Conservation (phyloP, 495 filamentous ascomycete genomes). For the Aspergillus carlsbadensis region DNA sequence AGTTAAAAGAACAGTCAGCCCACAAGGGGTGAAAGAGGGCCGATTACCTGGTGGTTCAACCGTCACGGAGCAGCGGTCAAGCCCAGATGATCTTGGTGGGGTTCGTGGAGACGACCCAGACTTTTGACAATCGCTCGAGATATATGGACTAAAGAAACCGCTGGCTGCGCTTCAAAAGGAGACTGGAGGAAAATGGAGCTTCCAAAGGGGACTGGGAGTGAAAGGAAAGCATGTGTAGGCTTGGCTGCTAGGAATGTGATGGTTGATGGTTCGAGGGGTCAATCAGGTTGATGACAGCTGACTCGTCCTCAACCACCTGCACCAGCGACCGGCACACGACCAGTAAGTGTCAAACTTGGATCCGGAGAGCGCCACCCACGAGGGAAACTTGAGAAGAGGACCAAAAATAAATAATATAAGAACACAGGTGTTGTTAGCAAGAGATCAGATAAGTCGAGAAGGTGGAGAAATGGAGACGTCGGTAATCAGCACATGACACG, state of each 20-base stretch:
- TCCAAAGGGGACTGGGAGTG: neutral
- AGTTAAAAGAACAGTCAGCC: slow-evolving; percentile 3
- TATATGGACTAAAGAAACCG: neutral
- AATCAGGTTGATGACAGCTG: slow-evolving; percentile 15
- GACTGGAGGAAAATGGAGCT: neutral
- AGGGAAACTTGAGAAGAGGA: neutral
- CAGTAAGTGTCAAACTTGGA: neutral
- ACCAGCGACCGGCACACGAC: slow-evolving; percentile 11
- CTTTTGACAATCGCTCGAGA: slow-evolving; percentile 1
- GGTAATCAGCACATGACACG: neutral
- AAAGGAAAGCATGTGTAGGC: slow-evolving; percentile 1
- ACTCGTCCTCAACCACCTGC: slow-evolving; percentile 13
- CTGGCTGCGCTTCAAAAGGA: neutral
- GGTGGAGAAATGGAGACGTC: neutral
- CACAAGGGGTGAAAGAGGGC: slow-evolving; percentile 3
- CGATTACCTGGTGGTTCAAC: slow-evolving; percentile 9
- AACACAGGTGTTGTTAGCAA: neutral
- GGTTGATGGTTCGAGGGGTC: slow-evolving; percentile 6
- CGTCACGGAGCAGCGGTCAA: slow-evolving; percentile 10
- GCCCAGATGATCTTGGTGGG: slow-evolving; percentile 12
- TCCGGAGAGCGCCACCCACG: slow-evolving; percentile 2
- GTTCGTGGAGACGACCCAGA: slow-evolving; percentile 17
- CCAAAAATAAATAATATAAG: neutral
- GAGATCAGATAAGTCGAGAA: slow-evolving; percentile 13
- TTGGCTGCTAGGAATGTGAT: slow-evolving; percentile 1